Evolutionary conservation across 2,329 filamentous ascomycete species (phyloP), one percentile per base, ranked within the genome.

Genomic region (Pezicula radicicola): DNA sequence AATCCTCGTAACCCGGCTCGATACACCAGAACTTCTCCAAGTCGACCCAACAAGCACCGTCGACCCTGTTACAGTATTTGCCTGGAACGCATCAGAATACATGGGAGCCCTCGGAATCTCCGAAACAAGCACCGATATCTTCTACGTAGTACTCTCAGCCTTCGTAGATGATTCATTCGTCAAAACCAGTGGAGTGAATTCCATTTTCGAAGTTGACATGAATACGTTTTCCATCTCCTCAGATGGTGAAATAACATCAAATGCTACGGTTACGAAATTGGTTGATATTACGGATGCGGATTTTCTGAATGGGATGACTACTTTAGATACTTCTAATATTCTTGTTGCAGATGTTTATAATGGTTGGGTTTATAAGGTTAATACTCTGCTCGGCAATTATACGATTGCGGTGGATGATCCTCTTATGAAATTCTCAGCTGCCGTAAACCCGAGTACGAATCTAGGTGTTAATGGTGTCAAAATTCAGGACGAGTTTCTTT

Each of bases 31-130:
- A 47, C 54, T 73, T 3, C 64, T 63, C 53, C 58, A 68, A 27
- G 55, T 74, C 35, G 57, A 70, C 47, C 69, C 69, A 2, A 52
- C 53, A 12, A 42, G 40, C 2, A 40, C 40, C 9, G 48, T 46
- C 12, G 49, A 21, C 16, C 54, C 56, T 9, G 46, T 54, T 12
- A 57, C 62, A 15, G 54, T 63, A 13, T 55, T 68, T 12, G 49
- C 68, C 8, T 61, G 69, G 46, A 54, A 60, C 8, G 68, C 71
- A 49, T 58, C 59, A 4, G 49, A 51, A 19, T 58, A 59, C 33
- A 56, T 55, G n/a, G 63, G 65, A n/a, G 54, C 66, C 5, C 55
- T 66, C 3, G 69, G 69, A 2, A 71, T 73, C 19, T 60, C 66
- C 6, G 69, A 73, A 54, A 58, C 66, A 13, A 41, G 55, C 6